Base-by-base conservation (phyloP, 78 protist genomes). In the Tieghemostelium lacteum region DNA sequence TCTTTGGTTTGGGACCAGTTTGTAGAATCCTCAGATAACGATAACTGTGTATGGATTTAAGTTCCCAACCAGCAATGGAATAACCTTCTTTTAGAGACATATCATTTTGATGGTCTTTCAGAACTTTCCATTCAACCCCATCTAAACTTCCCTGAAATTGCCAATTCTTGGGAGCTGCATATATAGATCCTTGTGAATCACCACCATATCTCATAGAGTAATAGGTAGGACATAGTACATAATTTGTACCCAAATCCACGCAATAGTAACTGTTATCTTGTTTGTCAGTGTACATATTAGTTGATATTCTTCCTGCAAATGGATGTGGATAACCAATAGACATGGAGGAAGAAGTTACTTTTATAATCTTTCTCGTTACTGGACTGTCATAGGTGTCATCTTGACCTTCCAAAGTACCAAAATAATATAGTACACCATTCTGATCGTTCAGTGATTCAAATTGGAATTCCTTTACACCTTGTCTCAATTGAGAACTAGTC, bases 141-240 rank as follows among this genome's bases (percentile, higher is more conserved):
- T 88, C 93, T 1, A 77, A 22, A 31, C 76, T 63, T 49, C 86
- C 93, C 34, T 66, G 10, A 29, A 88, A 39, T 19, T 66, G 50
- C 93, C 93, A 88, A 50, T 88, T 88, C 63, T 77, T 73, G 22
- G 93, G 93, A 10, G 86, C 93, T 28, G 80, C 88, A 54, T 77
- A 77, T 0, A 88, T 77, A 24, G 88, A 88, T 50, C 93, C 93
- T 60, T 75, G 86, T 61, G 78, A 61, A 22, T 88, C 93, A 28
- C 87, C 87, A 37, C 75, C 93, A 36, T 88, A 88, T 57, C 88
- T 62, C 87, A 88, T 75, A 0, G 77, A 31, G 55, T 88, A 88
- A 28, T 67, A 74, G 45, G 72, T 45, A 31, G 93, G 93, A 52
- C 86, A 74, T 16, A 88, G 66, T 5, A 88, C 88, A 65, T 77